Evolutionary conservation across 1,284 basidiomycete species (phyloP).

Genomic region (Fomes fomentarius): DNA sequence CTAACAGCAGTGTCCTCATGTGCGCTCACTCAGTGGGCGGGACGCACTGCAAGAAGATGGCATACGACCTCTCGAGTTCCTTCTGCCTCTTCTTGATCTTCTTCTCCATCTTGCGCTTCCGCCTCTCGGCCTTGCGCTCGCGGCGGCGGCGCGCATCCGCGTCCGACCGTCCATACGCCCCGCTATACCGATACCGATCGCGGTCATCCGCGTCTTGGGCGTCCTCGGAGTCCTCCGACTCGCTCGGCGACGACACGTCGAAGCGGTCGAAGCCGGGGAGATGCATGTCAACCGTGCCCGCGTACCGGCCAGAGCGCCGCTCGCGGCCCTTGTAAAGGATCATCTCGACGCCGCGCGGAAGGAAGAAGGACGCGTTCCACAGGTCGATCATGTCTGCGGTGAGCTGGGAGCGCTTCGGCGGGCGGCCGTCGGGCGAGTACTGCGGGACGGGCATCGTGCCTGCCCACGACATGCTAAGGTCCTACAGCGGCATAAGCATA

Average conservation of each 20-base stretch:
- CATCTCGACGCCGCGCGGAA: conserved; percentile 69
- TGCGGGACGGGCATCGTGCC: conserved; percentile 68
- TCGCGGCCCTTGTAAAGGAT: conserved; percentile 77
- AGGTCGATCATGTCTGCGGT: conserved; percentile 72
- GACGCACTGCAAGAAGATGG: conserved; percentile 61
- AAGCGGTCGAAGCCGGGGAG: conserved; percentile 52
- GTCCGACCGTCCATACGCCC: conserved; percentile 37
- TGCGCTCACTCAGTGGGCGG: conserved; percentile 10
- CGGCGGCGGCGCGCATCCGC: conserved; percentile 44
- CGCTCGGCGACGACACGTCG: conserved; percentile 35
- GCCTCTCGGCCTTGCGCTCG: conserved; percentile 57
- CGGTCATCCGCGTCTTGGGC: conserved; percentile 45
- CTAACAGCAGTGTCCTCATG: neutral
- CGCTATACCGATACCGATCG: conserved; percentile 42
- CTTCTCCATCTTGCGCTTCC: conserved; percentile 62
- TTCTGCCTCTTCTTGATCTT: conserved; percentile 59
- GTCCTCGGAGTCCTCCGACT: conserved; percentile 37
- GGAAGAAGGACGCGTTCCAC: conserved; percentile 79
- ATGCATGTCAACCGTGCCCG: conserved; percentile 56
- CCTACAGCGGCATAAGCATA: conserved; percentile 43
- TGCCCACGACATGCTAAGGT: conserved; percentile 70
- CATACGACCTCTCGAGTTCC: conserved; percentile 61
- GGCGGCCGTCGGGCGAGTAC: conserved; percentile 45
- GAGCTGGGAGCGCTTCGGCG: conserved; percentile 59
- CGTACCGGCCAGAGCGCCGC: conserved; percentile 64